These are phyloP conservation scores for Fonsecaea pedrosoi DNA, from an alignment of 2,329 filamentous ascomycete species.

Conservation along the genomic window DNA sequence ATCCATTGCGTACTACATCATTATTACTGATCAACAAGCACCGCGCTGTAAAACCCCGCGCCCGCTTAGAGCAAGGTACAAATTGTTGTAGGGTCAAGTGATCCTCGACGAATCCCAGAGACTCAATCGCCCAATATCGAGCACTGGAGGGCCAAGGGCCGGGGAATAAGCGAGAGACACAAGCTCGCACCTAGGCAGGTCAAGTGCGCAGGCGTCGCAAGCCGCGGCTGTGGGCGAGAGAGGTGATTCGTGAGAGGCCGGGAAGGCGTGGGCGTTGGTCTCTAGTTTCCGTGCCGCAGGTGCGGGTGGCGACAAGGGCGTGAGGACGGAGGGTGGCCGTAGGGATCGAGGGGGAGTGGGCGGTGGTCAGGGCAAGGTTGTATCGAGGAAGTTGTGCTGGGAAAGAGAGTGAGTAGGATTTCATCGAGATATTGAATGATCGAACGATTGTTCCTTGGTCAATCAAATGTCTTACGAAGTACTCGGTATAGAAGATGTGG, in stretches of 20 bases:
- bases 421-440: too few relatives aligned
- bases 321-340: neutral
- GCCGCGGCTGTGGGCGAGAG: neutral
- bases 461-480: too few relatives aligned
- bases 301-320: neutral
- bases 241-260: constrained; percentile 9
- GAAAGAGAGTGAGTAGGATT: too few relatives aligned
- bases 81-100: constrained; percentile 11
- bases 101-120: neutral
- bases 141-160: constrained; percentile 4
- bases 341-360: neutral
- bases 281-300: neutral
- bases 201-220: constrained; percentile 7
- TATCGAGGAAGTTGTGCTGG: too few relatives aligned
- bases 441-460: too few relatives aligned
- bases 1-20: neutral
- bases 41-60: neutral
- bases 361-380: neutral
- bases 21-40: neutral
- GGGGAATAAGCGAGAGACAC: constrained; percentile 9
- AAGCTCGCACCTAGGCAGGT: neutral
- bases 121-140: neutral
- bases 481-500: too few relatives aligned
- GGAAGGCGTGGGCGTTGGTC: neutral
- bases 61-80: neutral